Evolutionary conservation across 495 filamentous ascomycete species (phyloP), one percentile per base, ranked within the genome.

Genomic region (Extremus antarcticus): DNA sequence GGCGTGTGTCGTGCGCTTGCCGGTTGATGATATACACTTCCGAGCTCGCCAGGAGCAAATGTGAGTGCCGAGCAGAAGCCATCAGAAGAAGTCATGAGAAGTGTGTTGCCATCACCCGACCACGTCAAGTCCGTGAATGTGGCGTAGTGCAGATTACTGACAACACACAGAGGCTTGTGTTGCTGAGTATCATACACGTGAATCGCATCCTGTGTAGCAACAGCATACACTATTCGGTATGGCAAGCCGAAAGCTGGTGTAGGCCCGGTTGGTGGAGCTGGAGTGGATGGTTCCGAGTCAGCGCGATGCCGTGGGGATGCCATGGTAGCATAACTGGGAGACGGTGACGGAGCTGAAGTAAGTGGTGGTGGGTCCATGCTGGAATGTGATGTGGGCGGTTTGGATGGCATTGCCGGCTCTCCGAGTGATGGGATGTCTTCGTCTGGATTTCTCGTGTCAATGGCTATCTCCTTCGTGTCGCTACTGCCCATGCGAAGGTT

Each of bases 171-270:
- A 2, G 94, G 92, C 2, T 88, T 92, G 57, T 88, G 82, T 62
- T 99, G 94, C 63, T 99, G 94, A 0, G 94, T 99, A 66, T 99
- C 94, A 68, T 97, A 97, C 25, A 99, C 77, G 35, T 95, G 70
- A n/a, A 99, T 83, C 0, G 94, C 86, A 68, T 99, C 94, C 66
- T 96, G 90, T 0, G 94, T 99, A 16, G 92, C 94, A 45, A 99
- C 92, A 4, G 90, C 92, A 72, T 97, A 99, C 0, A 97, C 81
- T 67, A 97, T 86, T 15, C 94, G 86, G 66, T 99, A 96, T 1
- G 89, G 87, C 38, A 97, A 73, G 0, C 81, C 75, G 67, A 99
- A 97, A 0, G 84, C 84, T 0, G 67, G 63, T 22, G 56, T 43
- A 2, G 70, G 70, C n/a, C 68, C 68, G 8, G 65, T 13, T 15